Evolutionary conservation across 768 basidiomycete genomes (phyloP).

Genomic region (Lactarius hatsudake): DNA sequence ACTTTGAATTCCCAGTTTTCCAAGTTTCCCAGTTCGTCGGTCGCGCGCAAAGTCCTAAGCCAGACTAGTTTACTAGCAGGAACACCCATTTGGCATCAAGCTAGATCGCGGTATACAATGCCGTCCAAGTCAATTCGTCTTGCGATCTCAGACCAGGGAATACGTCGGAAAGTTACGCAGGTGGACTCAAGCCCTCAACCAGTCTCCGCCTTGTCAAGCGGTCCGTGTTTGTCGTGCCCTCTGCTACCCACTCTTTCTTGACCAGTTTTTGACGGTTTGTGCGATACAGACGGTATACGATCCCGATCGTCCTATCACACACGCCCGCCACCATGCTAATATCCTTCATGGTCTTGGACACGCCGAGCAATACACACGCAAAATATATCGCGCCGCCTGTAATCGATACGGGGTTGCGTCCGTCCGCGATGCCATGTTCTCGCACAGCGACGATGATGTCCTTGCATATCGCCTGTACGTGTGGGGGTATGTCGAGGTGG

Average conservation of each 20-base stretch:
- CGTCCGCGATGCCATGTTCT: conserved; percentile 85
- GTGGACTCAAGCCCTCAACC: too few relatives aligned
- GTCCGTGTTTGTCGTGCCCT: conserved; percentile 61
- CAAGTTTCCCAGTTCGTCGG: too few relatives aligned
- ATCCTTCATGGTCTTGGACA: conserved; percentile 72
- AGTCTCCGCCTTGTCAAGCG: conserved; percentile 25
- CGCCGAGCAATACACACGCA: conserved; percentile 77
- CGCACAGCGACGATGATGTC: conserved; percentile 81
- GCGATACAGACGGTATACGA: conserved; percentile 82
- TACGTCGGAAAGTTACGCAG: too few relatives aligned
- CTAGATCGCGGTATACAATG: too few relatives aligned
- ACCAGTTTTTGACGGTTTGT: conserved; percentile 72
- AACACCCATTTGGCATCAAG: too few relatives aligned
- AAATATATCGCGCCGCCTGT: conserved; percentile 99
- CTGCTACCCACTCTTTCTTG: conserved; percentile 82
- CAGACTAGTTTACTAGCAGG: too few relatives aligned
- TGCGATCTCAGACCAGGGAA: too few relatives aligned
- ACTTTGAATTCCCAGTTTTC: too few relatives aligned
- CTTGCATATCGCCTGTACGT: conserved; percentile 76
- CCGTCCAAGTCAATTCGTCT: too few relatives aligned
- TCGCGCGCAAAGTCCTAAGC: too few relatives aligned
- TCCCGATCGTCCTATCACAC: conserved; percentile 91
- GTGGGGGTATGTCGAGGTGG: conserved; percentile 80
- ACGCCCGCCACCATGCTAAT: conserved; percentile 91
- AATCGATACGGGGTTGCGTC: conserved; percentile 94